These are phyloP conservation scores for Claviceps spartinae DNA, from an alignment of 2,329 filamentous ascomycete genomes.

Conservation along the genomic window DNA sequence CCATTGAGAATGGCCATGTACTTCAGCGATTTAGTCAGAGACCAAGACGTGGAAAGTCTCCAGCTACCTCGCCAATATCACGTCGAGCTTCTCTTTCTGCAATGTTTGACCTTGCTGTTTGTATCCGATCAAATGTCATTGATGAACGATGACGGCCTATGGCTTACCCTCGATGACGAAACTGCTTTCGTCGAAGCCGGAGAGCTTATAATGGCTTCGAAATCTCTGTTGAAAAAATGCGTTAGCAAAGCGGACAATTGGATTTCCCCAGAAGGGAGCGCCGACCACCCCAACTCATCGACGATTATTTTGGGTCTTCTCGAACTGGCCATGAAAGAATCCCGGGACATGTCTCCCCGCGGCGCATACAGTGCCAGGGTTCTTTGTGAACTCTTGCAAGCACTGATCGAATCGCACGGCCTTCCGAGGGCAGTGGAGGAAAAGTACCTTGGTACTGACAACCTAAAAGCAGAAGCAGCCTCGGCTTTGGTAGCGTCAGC, in stretches of 20 bases:
- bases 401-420: slow-evolving; percentile 32
- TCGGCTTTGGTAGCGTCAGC: slow-evolving; percentile 36
- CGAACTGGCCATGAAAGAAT: slow-evolving; percentile 29
- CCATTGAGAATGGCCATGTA: slow-evolving; percentile 67
- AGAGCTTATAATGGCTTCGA: slow-evolving; percentile 28
- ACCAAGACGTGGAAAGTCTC: slow-evolving; percentile 24
- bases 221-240: slow-evolving; percentile 22
- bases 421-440: slow-evolving; percentile 31
- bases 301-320: slow-evolving; percentile 28
- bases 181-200: slow-evolving; percentile 27
- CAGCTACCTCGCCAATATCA: slow-evolving; percentile 28
- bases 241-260: slow-evolving; percentile 23
- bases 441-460: slow-evolving; percentile 29
- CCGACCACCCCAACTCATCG: slow-evolving; percentile 20
- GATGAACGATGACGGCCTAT: slow-evolving; percentile 31
- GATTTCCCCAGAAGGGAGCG: slow-evolving; percentile 18
- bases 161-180: slow-evolving; percentile 25
- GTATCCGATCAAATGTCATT: slow-evolving; percentile 40
- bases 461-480: slow-evolving; percentile 32
- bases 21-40: slow-evolving; percentile 45
- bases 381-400: slow-evolving; percentile 35
- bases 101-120: slow-evolving; percentile 37
- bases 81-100: slow-evolving; percentile 36
- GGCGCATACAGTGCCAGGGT: slow-evolving; percentile 40
- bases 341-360: slow-evolving; percentile 26